Percentiles rank a stretch among this genome's conserved stretches.
phyloP scores from a whole-genome alignment of 2,329 filamentous ascomycete species.

The Penicillium sp. region DNA sequence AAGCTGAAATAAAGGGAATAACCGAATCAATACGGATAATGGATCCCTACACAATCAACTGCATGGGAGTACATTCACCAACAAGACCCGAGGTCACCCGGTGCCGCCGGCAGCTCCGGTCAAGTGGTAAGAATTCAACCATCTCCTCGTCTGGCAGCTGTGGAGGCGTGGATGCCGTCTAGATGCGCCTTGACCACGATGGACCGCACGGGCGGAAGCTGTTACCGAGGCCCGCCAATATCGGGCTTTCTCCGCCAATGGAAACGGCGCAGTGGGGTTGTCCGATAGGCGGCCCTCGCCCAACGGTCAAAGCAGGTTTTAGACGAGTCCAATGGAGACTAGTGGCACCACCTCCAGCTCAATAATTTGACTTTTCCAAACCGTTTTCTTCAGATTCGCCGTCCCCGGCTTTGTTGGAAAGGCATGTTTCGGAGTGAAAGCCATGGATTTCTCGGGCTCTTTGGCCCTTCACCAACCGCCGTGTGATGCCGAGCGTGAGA shows the following conservation, averaged over 20 bases:
- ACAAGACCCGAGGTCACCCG: not conserved
- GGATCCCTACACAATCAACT: no score
- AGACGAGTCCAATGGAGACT: not conserved
- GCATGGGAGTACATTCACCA: no score
- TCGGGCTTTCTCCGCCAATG: not conserved
- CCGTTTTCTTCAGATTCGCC: not conserved
- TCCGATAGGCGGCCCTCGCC: not conserved
- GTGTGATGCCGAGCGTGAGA: conserved; percentile 15
- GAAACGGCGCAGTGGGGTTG: not conserved
- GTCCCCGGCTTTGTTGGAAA: not conserved
- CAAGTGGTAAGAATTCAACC: not conserved
- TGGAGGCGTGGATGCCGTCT: not conserved
- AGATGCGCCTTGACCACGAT: conserved; percentile 1
- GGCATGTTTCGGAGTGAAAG: conserved; percentile 7
- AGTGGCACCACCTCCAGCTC: not conserved
- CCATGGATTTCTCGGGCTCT: conserved; percentile 13
- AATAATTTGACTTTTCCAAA: not conserved
- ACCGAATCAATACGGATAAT: not conserved
- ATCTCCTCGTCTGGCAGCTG: no score
- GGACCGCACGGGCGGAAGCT: not conserved
- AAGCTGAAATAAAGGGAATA: not conserved
- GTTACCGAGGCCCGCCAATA: not conserved
- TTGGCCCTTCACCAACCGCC: conserved; percentile 4
- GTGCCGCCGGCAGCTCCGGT: not conserved
- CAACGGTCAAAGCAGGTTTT: conserved; percentile 6